Evolutionary conservation across 176 grass and related monocot genomes (phyloP).

Genomic region (Saccharum officinarum): DNA sequence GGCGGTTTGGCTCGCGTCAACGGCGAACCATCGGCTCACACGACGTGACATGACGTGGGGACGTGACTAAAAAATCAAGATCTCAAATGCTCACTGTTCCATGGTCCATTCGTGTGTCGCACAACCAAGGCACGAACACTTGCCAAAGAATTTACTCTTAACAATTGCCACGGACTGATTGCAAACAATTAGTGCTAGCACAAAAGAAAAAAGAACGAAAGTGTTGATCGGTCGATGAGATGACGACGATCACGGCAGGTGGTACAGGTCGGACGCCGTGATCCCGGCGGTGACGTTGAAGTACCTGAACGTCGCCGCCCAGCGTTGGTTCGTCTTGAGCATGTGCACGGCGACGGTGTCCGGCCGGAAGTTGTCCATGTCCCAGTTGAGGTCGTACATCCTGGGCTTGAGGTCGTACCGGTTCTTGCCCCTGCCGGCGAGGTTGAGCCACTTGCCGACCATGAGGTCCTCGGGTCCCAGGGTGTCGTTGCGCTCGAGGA

Average conservation of each 20-base stretch:
- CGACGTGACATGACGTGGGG: not conserved
- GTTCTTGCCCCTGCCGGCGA: constrained; percentile 49
- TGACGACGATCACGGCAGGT: constrained; percentile 18
- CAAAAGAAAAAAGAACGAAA: not conserved
- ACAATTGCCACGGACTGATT: not conserved
- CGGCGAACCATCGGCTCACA: not conserved
- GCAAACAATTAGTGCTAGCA: not conserved
- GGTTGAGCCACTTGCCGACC: constrained; percentile 65
- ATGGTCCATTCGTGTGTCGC: not conserved
- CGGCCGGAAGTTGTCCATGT: constrained; percentile 48
- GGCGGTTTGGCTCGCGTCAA: not conserved
- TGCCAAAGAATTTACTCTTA: not conserved
- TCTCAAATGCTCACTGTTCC: not conserved
- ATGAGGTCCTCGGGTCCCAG: constrained; percentile 62
- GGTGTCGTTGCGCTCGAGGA: constrained; percentile 46
- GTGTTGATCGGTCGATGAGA: not conserved
- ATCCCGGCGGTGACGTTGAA: constrained; percentile 64
- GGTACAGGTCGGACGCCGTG: constrained; percentile 39
- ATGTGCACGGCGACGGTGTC: constrained; percentile 80
- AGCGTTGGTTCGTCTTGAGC: constrained; percentile 59
- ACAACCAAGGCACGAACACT: constrained; percentile 10
- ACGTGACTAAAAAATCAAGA: no score
- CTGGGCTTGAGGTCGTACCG: constrained; percentile 60
- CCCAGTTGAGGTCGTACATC: constrained; percentile 79
- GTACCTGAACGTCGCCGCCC: constrained; percentile 60